Evolutionary conservation across 305 asterid species (phyloP).

Genomic region (Stenogyne calaminthoides): DNA sequence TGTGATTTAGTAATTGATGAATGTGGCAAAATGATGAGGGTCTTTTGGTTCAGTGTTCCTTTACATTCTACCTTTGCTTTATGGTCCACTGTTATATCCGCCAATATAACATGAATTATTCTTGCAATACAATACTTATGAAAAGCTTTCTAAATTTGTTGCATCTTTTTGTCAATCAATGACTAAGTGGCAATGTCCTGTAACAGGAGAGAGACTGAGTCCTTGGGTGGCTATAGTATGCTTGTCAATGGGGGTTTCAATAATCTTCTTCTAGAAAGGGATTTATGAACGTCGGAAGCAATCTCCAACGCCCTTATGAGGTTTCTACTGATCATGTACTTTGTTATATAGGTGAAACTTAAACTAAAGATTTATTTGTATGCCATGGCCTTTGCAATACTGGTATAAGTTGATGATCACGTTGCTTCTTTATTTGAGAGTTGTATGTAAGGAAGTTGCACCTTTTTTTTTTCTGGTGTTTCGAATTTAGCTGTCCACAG

Average conservation of each 20-base stretch:
- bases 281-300: constrained; percentile 14
- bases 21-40: constrained; percentile 1
- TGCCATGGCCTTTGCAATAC: constrained; percentile 22
- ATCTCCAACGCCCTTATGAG: constrained; percentile 28
- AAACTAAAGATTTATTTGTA: constrained; percentile 7
- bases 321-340: constrained; percentile 26
- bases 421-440: constrained; percentile 2
- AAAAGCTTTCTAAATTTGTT: neutral
- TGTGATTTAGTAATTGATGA: neutral
- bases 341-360: constrained; percentile 21
- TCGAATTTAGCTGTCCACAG: too few relatives aligned
- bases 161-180: constrained; percentile 3
- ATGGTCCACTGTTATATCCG: neutral
- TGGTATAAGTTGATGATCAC: constrained; percentile 9
- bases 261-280: constrained; percentile 68
- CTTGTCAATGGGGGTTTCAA: constrained; percentile 75
- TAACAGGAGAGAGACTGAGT: constrained; percentile 85
- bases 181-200: constrained; percentile 7
- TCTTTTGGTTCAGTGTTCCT: neutral
- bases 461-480: neutral
- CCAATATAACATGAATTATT: neutral
- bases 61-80: neutral
- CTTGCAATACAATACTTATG: constrained; percentile 27
- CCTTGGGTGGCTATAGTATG: constrained; percentile 90
- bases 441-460: constrained; percentile 3